Evolutionary conservation across 2,329 filamentous ascomycete species (phyloP).

Genomic region (Exophiala calicioides): DNA sequence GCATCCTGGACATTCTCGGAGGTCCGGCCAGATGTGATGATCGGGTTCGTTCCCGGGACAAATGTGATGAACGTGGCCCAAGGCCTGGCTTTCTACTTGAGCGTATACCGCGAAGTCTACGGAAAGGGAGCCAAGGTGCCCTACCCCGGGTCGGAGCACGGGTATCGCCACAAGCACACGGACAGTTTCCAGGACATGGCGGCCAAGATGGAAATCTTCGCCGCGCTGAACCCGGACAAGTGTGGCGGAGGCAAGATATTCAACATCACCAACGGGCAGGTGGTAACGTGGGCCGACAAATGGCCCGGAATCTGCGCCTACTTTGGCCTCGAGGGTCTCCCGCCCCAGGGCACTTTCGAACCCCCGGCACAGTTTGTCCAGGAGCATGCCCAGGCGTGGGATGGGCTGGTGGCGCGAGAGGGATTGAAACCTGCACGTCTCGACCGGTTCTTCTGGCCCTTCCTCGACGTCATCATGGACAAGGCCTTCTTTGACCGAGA

Average conservation of each 20-base stretch:
- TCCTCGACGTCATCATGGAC: slow-evolving; percentile 26
- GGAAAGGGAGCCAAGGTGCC: slow-evolving; percentile 29
- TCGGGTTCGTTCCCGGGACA: slow-evolving; percentile 36
- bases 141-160: slow-evolving; percentile 33
- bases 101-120: slow-evolving; percentile 34
- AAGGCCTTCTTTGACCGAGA: slow-evolving; percentile 34
- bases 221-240: slow-evolving; percentile 31
- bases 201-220: slow-evolving; percentile 34
- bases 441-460: slow-evolving; percentile 27
- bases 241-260: slow-evolving; percentile 32
- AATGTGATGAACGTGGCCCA: slow-evolving; percentile 36
- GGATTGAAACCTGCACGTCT: slow-evolving; percentile 23
- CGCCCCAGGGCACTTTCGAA: slow-evolving; percentile 20
- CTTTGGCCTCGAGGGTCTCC: slow-evolving; percentile 36
- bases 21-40: slow-evolving; percentile 37
- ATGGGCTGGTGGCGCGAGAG: slow-evolving; percentile 19
- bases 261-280: slow-evolving; percentile 35
- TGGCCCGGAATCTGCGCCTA: slow-evolving; percentile 36
- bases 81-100: slow-evolving; percentile 37
- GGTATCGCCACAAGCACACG: slow-evolving; percentile 31
- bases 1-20: slow-evolving; percentile 40
- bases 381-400: slow-evolving; percentile 24
- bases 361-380: slow-evolving; percentile 27
- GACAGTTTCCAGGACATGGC: slow-evolving; percentile 35
- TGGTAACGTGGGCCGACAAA: slow-evolving; percentile 32